Evolutionary conservation across 2,329 filamentous ascomycete genomes (phyloP), one percentile per base, ranked within the genome.

Genomic region (Fusarium sp.): DNA sequence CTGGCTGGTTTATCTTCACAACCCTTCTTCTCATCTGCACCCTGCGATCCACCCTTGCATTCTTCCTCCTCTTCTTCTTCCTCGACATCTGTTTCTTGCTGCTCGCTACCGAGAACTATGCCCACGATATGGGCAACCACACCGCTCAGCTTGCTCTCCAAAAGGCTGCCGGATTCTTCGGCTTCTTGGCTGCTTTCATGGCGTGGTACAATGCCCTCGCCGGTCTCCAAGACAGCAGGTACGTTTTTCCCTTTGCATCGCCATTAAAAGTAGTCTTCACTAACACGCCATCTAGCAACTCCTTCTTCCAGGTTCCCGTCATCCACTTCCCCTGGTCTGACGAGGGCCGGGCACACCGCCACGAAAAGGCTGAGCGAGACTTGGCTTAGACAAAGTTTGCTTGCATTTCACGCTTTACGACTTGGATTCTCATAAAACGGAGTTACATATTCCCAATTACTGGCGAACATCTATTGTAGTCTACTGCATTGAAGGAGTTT

Each of bases 251-350:
- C 20, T 24, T 24, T 7, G 24, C 24, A 24, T 24, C 3, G 24
- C 24, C 24, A 24, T 24, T 8, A 24, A 24, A 19, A 13, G 26
- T n/a, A 39, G 19, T 19, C 5, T 49, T 62, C n/a, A 62, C 79
- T 83, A 77, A 84, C 76, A 48, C 46, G 15, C 7, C 13, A 20
- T 52, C 10, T 44, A 96, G 93, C 84, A 90, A 90, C 81, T 90
- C 87, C 28, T 97, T 97, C 89, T 96, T 97, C 85, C 86, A 96
- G 79, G 89, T 97, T 65, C 95, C 94, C 51, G 94, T 97, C 67
- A 90, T 92, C 74, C 94, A 97, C 85, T 96, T 97, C 86, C 95
- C 94, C 54, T 97, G 95, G 95, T 95, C 92, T 37, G 90, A 92
- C 74, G 91, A 91, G 81, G 92, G 88, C 53, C 87, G 86, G 66